Conservation (phyloP, 2,329 filamentous ascomycete species). For the Aspergillus cejpii region DNA sequence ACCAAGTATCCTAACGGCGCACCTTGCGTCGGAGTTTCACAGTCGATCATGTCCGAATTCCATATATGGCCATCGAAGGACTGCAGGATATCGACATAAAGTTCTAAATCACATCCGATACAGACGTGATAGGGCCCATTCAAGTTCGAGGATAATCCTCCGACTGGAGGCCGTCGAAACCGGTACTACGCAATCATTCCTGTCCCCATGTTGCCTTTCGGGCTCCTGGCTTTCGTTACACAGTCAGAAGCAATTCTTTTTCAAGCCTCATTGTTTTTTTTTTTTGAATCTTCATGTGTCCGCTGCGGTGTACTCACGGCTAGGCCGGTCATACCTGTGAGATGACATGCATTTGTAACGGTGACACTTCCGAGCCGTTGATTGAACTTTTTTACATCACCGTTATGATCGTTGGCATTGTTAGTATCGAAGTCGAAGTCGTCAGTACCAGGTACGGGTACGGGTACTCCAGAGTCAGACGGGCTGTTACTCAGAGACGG, state of each 20-base stretch:
- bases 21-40: too few relatives aligned
- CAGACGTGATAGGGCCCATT: background rate
- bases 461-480: background rate
- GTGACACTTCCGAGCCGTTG: background rate
- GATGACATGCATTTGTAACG: background rate
- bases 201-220: background rate
- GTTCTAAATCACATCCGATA: background rate
- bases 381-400: background rate
- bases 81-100: background rate
- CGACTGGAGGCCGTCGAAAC: background rate
- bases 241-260: background rate
- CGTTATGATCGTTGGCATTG: background rate
- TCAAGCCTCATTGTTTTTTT: background rate
- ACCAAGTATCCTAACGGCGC: too few relatives aligned
- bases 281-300: background rate
- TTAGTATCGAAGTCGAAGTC: background rate
- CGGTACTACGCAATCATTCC: background rate
- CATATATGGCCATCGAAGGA: too few relatives aligned
- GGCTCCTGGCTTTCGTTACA: background rate
- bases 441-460: background rate
- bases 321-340: background rate
- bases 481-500: too few relatives aligned
- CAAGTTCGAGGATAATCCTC: background rate
- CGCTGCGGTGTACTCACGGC: background rate
- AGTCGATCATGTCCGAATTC: too few relatives aligned